Percentiles rank a stretch among this genome's conserved stretches.
Evolutionary conservation across 768 basidiomycete species (phyloP).

Genomic region (Leccinellum rugosiceps): DNA sequence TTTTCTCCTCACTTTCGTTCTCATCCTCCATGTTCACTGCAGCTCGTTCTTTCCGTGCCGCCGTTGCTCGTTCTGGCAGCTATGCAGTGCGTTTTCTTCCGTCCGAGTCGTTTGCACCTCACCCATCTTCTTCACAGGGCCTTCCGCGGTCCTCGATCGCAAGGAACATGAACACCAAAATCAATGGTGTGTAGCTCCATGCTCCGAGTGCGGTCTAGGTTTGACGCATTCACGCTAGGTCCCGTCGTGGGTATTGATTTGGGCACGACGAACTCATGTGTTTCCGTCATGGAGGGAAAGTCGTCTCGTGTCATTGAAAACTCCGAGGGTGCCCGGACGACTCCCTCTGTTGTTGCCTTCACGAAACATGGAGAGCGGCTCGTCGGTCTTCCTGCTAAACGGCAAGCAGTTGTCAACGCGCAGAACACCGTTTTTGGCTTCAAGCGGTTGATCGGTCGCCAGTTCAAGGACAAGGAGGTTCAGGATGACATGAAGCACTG

Average conservation of each 20-base stretch:
- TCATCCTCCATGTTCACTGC: slow-evolving; percentile 68
- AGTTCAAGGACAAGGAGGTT: slow-evolving; percentile 91
- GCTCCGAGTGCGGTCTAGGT: not conserved
- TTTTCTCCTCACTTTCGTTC: slow-evolving; percentile 31
- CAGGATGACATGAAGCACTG: slow-evolving; percentile 86
- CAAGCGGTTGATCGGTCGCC: slow-evolving; percentile 92
- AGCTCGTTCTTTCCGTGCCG: slow-evolving; percentile 60
- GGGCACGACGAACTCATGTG: slow-evolving; percentile 91
- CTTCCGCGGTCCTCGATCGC: slow-evolving; percentile 73
- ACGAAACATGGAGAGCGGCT: slow-evolving; percentile 97
- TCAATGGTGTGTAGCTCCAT: slow-evolving; percentile 56
- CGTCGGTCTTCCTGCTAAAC: slow-evolving; percentile 94
- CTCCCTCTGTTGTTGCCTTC: slow-evolving; percentile 98
- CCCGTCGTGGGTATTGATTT: slow-evolving; percentile 97
- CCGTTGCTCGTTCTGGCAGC: slow-evolving; percentile 56
- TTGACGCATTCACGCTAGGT: slow-evolving; percentile 38
- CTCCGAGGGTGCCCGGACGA: slow-evolving; percentile 95
- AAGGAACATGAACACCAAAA: slow-evolving; percentile 95
- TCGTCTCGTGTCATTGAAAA: slow-evolving; percentile 95
- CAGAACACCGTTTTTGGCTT: slow-evolving; percentile 92
- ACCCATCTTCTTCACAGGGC: slow-evolving; percentile 38
- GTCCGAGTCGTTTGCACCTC: not conserved
- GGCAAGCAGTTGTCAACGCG: slow-evolving; percentile 95
- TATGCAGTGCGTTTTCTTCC: slow-evolving; percentile 50
- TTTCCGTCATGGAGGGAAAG: slow-evolving; percentile 94